Percentiles rank a stretch among this genome's conserved stretches.
Evolutionary conservation across 345 rosid species (phyloP).

Genomic region (Eucalyptus cladocalyx): DNA sequence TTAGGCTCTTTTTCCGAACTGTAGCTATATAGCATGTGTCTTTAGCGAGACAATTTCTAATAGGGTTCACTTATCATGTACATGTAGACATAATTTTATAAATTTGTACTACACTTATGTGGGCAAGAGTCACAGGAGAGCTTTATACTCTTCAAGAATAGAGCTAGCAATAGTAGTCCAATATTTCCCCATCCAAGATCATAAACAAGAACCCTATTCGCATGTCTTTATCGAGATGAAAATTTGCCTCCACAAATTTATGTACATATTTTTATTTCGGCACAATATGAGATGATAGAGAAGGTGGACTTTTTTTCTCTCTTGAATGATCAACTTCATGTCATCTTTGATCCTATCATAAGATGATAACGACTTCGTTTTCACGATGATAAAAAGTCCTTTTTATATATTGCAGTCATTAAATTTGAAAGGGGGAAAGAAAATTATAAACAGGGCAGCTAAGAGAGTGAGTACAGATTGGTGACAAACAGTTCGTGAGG

Average conservation of each 20-base stretch:
- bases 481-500: not conserved
- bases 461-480: not conserved
- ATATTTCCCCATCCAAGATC: not conserved
- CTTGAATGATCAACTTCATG: not conserved
- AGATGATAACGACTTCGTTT: not conserved
- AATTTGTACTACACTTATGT: too few relatives aligned
- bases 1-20: too few relatives aligned
- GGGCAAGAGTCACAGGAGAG: too few relatives aligned
- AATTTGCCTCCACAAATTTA: not conserved
- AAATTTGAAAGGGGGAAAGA: too few relatives aligned
- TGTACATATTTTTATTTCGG: too few relatives aligned
- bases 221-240: not conserved
- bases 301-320: not conserved
- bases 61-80: too few relatives aligned
- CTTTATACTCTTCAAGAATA: not conserved
- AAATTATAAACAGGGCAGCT: too few relatives aligned
- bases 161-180: not conserved
- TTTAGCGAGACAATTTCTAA: too few relatives aligned
- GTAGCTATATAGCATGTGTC: too few relatives aligned
- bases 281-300: not conserved
- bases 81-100: too few relatives aligned
- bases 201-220: not conserved
- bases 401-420: too few relatives aligned
- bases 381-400: not conserved
- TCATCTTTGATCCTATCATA: not conserved